Percentiles rank a stretch among this genome's conserved stretches.
phyloP scores from a whole-genome alignment of 257 asterid species.

The Ocimum tenuiflorum region DNA sequence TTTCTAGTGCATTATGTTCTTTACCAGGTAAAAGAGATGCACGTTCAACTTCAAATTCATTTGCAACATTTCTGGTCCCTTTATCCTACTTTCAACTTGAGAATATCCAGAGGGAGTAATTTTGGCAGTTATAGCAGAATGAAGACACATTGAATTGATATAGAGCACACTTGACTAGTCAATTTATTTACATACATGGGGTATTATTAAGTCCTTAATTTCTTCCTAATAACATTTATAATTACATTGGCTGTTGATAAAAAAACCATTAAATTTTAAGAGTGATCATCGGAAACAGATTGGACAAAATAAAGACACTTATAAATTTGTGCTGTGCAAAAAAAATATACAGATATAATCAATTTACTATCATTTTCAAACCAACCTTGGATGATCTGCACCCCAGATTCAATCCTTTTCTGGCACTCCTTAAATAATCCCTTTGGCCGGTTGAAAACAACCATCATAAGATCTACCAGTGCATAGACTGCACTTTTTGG shows the following conservation, averaged over 20 bases:
- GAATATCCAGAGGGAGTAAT: too few relatives aligned
- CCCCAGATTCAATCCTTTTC: slow-evolving; percentile 83
- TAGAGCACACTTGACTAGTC: not conserved
- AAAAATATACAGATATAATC: slow-evolving; percentile 7
- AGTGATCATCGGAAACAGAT: not conserved
- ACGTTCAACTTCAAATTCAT: not conserved
- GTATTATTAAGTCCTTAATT: not conserved
- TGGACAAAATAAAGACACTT: not conserved
- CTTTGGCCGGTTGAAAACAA: slow-evolving; percentile 85
- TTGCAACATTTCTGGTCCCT: not conserved
- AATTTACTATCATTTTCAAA: slow-evolving; percentile 14
- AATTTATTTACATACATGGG: not conserved
- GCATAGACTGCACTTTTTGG: slow-evolving; percentile 95
- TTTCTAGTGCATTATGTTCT: not conserved
- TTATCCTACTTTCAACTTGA: not conserved
- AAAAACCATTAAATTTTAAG: not conserved
- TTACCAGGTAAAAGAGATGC: not conserved
- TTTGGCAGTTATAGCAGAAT: too few relatives aligned
- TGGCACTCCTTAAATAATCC: slow-evolving; percentile 79
- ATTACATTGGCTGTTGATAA: not conserved
- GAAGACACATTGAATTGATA: too few relatives aligned
- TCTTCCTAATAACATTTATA: not conserved
- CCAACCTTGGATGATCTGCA: slow-evolving; percentile 70
- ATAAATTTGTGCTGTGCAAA: slow-evolving; percentile 1
- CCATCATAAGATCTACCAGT: slow-evolving; percentile 80